phyloP scores from a whole-genome alignment of 176 grass and related monocot genomes.

The Neostapfia colusana region DNA sequence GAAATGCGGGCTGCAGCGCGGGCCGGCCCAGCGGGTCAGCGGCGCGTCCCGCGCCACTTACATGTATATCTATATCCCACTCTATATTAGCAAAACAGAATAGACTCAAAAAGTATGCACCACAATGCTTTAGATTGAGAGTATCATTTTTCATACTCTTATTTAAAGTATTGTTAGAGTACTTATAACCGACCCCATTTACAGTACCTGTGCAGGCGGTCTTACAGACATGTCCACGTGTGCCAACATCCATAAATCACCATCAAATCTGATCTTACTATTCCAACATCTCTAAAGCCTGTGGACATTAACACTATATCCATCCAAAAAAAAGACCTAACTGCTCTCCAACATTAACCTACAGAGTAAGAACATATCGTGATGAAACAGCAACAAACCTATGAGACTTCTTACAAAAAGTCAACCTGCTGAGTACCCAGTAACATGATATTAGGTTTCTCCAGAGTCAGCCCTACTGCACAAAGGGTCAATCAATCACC shows the following conservation, averaged over 20 bases:
- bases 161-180: no score
- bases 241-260: background rate
- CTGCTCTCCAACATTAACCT: slow-evolving; percentile 12
- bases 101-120: no score
- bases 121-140: no score
- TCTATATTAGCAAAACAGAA: no score
- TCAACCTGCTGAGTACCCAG: slow-evolving; percentile 14
- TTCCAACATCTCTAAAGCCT: background rate
- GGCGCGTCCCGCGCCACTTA: no score
- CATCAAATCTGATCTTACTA: background rate
- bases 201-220: no score
- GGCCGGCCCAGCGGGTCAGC: no score
- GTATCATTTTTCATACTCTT: no score
- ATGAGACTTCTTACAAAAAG: slow-evolving; percentile 27
- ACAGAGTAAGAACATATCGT: background rate
- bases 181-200: no score
- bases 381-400: background rate
- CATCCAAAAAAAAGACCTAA: background rate
- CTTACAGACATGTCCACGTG: background rate
- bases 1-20: no score
- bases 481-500: background rate
- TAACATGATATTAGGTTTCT: slow-evolving; percentile 32
- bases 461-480: slow-evolving; percentile 15
- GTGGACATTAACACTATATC: background rate
- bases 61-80: no score